Base-by-base conservation (phyloP, 306 rosid species). In the Luffa aegyptiaca region DNA sequence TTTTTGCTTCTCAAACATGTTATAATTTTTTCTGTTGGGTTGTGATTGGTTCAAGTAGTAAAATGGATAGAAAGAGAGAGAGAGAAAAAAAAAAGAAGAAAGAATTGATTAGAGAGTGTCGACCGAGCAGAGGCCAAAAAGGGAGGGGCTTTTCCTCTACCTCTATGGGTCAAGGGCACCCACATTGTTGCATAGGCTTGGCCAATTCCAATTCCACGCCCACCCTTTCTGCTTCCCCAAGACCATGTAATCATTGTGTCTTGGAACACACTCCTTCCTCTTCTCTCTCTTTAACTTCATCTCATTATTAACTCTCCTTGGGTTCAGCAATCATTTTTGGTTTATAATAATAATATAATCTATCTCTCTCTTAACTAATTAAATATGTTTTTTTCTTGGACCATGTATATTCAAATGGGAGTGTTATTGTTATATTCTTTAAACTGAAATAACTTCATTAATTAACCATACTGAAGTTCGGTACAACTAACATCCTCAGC, bases 201-300 rank as follows among this genome's bases (percentile, higher is more conserved):
- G 92, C 89, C 86, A 87, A 86, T 63, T 63, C 69, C 44, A 63
- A 63, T 89, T 89, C 92, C 96, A 90, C 90, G 88, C 96, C 93
- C 48, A 84, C 86, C 88, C 94, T 90, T 94, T 90, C 90, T 90
- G 92, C 89, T 89, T 88, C 93, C 93, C 94, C 96, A 88, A 94
- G 88, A 94, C 96, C 84, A 75, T 87, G 96, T 94, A 94, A 94
- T 94, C 90, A 94, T 94, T 94, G 92, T 92, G 94, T 90, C 98
- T 94, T 90, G 93, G 93, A 94, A 92, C 90, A 89, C 84, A 93
- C 96, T 89, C 90, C 76, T 39, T 51, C 7, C 46, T 37, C 45
- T 64, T 36, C 71, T 17, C 36, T 13, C 59, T n/a, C 59, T 10
- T 0, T 33, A 33, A 31, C 45, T 13, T 10, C 45, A 9, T 18